These are phyloP conservation scores for Colletotrichum zoysiae DNA, from an alignment of 2,329 filamentous ascomycete genomes.

Conservation along the genomic window DNA sequence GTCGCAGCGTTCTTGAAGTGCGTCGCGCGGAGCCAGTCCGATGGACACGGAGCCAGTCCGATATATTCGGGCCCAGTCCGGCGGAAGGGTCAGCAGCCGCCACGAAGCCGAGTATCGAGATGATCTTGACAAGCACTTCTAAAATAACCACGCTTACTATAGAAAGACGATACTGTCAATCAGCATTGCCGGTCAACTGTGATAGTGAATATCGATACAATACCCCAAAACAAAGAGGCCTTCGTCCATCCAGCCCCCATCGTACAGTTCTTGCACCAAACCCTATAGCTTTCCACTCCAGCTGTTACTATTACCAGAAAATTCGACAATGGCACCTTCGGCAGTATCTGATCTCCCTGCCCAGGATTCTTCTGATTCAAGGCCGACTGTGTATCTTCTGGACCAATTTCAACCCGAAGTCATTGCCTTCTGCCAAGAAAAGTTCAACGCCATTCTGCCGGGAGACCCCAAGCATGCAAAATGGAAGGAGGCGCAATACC, in stretches of 20 bases:
- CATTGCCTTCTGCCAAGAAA: conserved; percentile 49
- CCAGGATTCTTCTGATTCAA: conserved; percentile 30
- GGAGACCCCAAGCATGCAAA: conserved; percentile 50
- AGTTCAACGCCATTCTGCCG: conserved; percentile 55
- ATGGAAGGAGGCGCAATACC: conserved; percentile 56
- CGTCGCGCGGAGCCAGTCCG: not conserved
- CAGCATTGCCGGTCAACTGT: not conserved
- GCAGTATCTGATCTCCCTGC: conserved; percentile 4
- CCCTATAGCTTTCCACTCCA: not conserved
- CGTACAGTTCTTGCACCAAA: not conserved
- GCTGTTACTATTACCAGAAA: not conserved
- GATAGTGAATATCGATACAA: not conserved
- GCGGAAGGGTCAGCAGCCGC: not conserved
- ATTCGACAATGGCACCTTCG: conserved; percentile 16
- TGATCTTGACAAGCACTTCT: not conserved
- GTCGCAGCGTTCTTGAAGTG: not conserved
- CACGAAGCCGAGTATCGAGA: not conserved
- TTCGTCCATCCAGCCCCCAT: not conserved
- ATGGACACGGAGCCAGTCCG: conserved; percentile 4
- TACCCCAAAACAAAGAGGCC: not conserved
- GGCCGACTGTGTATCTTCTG: conserved; percentile 56
- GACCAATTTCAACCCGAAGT: conserved; percentile 55
- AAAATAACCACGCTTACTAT: not conserved
- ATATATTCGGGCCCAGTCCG: not conserved
- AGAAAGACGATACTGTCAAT: not conserved